phyloP scores from a whole-genome alignment of 2,329 filamentous ascomycete species.

The Fusarium pseudocircinatum region DNA sequence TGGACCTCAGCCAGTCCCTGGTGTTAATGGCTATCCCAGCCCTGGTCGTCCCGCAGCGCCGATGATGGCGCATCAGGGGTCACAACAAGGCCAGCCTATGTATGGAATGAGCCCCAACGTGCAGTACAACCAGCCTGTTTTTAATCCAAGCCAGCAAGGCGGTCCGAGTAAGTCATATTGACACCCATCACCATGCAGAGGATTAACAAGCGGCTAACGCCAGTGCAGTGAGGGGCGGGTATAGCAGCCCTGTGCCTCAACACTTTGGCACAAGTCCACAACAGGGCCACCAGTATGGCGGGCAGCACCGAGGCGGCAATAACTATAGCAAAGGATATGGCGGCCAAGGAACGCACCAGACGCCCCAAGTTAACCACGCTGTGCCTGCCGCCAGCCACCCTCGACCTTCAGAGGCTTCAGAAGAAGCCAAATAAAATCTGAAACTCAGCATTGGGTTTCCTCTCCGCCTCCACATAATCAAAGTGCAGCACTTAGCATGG shows the following conservation, averaged over 20 bases:
- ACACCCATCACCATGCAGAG: slow-evolving; percentile 7
- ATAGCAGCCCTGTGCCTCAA: slow-evolving; percentile 66
- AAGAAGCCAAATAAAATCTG: slow-evolving; percentile 56
- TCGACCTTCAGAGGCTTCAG: slow-evolving; percentile 51
- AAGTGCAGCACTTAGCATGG: slow-evolving; percentile 38
- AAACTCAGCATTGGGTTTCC: slow-evolving; percentile 14
- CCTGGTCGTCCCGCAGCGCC: slow-evolving; percentile 81
- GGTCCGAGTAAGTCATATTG: slow-evolving; percentile 73
- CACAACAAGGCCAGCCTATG: slow-evolving; percentile 85
- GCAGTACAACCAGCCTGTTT: slow-evolving; percentile 80
- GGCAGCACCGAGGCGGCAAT: slow-evolving; percentile 64
- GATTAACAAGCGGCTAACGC: slow-evolving; percentile 50
- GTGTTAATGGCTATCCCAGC: slow-evolving; percentile 84
- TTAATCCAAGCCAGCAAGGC: slow-evolving; percentile 71
- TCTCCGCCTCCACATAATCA: slow-evolving; percentile 24
- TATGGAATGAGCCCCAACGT: slow-evolving; percentile 81
- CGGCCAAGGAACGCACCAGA: slow-evolving; percentile 55
- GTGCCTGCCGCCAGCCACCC: slow-evolving; percentile 47
- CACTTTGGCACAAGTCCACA: slow-evolving; percentile 74
- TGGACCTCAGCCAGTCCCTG: slow-evolving; percentile 68
- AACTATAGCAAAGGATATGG: slow-evolving; percentile 64
- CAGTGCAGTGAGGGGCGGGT: slow-evolving; percentile 67
- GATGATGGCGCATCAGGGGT: slow-evolving; percentile 95
- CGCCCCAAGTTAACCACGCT: slow-evolving; percentile 49
- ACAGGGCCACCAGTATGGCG: slow-evolving; percentile 70